Base-by-base conservation (phyloP, 2,329 filamentous ascomycete genomes). In the Catunica adiposa region DNA sequence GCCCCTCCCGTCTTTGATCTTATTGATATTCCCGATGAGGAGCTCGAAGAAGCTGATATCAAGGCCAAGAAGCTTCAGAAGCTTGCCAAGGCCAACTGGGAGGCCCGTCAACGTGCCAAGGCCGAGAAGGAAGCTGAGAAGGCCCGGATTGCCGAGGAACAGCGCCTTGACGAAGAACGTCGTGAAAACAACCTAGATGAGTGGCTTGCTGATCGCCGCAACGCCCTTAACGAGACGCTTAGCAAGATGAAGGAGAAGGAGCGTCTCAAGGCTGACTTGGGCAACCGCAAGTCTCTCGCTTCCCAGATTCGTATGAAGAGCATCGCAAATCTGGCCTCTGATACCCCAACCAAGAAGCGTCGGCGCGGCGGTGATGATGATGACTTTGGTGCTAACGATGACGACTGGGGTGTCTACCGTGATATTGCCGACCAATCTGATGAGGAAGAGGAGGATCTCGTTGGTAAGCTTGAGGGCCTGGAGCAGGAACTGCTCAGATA, bases 221-320 rank as follows among this genome's bases (percentile, higher is more conserved):
- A 80, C 53, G 84, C 84, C 22, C 83, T 88, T n/a, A 66, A 70
- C n/a, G 69, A 79, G 61, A 78, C 79, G 22, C 73, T 95, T 2
- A 76, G 87, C 63, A 88, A 82, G 68, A 94, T 98, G 68, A 96
- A 94, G 68, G 90, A 97, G 62, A 83, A 89, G 54, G 89, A 97
- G 64, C 81, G 89, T 17, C 78, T 96, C 59, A 96, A 95, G 70
- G 87, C 89, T 46, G 92, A 98, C 65, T 78, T 96, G 1, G 89
- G 90, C 56, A 97, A 97, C 69, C 86, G 92, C 65, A 98, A 98
- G 68, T 96, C 89, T 0, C 80, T 96, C 20, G 92, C 92, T 7
- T 92, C 86, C 57, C 90, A 97, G 68, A 94, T 94, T 70, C 86
- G 92, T 60, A 98, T 98, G 92, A 97, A 97, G 71, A 90, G 84